Base-by-base conservation (phyloP, 139 green algal species). In the Spirogloea muscicola region DNA sequence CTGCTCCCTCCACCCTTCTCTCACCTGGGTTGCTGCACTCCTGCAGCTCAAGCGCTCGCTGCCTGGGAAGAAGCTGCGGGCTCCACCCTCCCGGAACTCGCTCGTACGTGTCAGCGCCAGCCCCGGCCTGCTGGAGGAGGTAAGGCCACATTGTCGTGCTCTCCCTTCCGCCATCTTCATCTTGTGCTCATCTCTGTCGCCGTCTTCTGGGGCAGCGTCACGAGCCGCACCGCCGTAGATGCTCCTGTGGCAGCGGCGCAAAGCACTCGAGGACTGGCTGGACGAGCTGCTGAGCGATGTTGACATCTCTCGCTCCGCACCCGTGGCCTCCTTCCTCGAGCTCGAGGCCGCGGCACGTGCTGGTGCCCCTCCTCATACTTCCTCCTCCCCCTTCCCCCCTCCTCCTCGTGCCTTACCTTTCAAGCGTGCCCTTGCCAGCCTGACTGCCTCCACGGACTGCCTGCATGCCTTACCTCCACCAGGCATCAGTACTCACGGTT, bases 281-380 rank as follows among this genome's bases (percentile, higher is more conserved):
- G 18, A 16, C 25, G 25, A 65, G 7, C 36, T 78, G 5, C 42
- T 78, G 59, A 41, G 38, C 27, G 69, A 78, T 41, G 34, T 78
- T n/a, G 60, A 78, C 3, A 27, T 74, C 39, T 3, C 69, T 29
- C 58, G 69, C 6, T 57, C 25, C 36, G 69, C 59, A 3, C 60
- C 61, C 3, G 60, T 78, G 10, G 69, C 69, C 27, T 58, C n/a
- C 18, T 78, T 78, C n/a, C 69, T 78, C 36, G 69, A 78, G 44
- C 69, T 78, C 25, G 69, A 78, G 41, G 57, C 55, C 21, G 61
- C 37, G n/a, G 69, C 69, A 13, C 55, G 69, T n/a, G 60, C 5
- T 34, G 66, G 66, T 74, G 38, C n/a, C 21, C 21, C 21, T 55
- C 21, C 21, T 55, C 21, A 31, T 55, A 31, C 21, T 21, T 21